A percentile compares a stretch with the other conserved stretches of the same genome.
These are phyloP conservation scores for Elongisporangium senticosum DNA, from an alignment of 352 stramenopile species.

Conservation along the genomic window DNA sequence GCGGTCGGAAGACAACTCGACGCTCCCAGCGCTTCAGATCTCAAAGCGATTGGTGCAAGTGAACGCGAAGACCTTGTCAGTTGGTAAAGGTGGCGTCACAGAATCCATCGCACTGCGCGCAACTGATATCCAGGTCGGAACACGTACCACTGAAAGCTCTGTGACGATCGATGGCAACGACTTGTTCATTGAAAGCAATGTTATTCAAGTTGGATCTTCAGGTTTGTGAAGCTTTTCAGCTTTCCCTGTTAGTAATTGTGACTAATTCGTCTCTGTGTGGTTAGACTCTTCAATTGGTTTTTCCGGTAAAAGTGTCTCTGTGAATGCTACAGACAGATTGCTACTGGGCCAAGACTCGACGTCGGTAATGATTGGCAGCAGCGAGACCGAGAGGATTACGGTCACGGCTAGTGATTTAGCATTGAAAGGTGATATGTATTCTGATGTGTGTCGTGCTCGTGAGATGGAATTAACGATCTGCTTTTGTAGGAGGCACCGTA, in stretches of 20 bases:
- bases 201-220: slow-evolving; percentile 7
- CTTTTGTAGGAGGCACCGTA: slow-evolving; percentile 13
- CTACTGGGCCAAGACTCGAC: neutral
- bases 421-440: neutral
- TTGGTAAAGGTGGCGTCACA: slow-evolving; percentile 5
- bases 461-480: neutral
- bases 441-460: neutral
- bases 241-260: neutral
- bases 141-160: slow-evolving; percentile 1
- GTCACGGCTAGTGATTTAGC: neutral
- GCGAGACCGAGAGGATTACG: neutral
- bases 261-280: neutral
- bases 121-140: slow-evolving; percentile 1
- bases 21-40: slow-evolving; percentile 5
- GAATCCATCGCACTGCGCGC: slow-evolving; percentile 4
- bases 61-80: neutral
- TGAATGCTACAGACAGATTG: neutral
- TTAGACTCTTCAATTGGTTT: neutral
- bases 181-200: slow-evolving; percentile 5
- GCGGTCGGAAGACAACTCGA: neutral
- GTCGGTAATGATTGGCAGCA: neutral
- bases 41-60: slow-evolving; percentile 4
- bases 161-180: slow-evolving; percentile 2
- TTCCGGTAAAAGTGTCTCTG: neutral
- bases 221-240: slow-evolving; percentile 1